These are phyloP conservation scores for Starmerella potacharoeniae DNA, from an alignment of 805 yeast species.

Conservation along the genomic window DNA sequence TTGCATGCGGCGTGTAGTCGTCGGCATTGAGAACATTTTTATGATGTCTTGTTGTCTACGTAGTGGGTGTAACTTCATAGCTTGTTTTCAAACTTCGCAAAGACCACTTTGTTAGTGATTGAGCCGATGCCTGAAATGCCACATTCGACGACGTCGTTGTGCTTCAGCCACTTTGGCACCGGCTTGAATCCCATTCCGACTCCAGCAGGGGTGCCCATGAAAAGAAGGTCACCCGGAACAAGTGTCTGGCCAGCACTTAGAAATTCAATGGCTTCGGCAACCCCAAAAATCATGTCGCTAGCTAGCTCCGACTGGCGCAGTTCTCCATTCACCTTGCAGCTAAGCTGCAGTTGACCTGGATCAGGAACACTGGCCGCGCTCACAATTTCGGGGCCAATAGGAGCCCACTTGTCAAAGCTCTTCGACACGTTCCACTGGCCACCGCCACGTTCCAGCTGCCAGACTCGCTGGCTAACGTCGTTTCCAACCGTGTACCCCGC, in stretches of 20 bases:
- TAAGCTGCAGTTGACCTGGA: constrained; percentile 30
- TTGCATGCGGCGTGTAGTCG: too few species aligned
- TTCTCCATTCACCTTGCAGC: constrained; percentile 39
- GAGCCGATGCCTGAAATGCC: constrained; percentile 36
- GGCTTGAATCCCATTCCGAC: constrained; percentile 40
- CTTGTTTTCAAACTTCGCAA: constrained; percentile 2
- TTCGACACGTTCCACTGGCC: constrained; percentile 44
- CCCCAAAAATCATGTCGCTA: constrained; percentile 39
- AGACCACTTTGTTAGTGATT: constrained; percentile 31
- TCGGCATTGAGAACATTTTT: too few species aligned
- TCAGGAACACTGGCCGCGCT: constrained; percentile 27
- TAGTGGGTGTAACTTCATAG: background rate
- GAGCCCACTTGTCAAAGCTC: constrained; percentile 47
- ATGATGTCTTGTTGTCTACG: background rate
- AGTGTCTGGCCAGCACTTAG: constrained; percentile 43
- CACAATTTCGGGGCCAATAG: constrained; percentile 45
- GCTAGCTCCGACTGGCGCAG: constrained; percentile 37
- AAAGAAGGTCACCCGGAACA: constrained; percentile 42
- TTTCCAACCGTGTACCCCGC: constrained; percentile 45
- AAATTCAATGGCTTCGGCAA: constrained; percentile 36
- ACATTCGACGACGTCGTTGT: constrained; percentile 38
- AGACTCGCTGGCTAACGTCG: constrained; percentile 46
- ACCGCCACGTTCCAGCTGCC: constrained; percentile 45
- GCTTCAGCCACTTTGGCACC: constrained; percentile 32
- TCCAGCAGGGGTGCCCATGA: constrained; percentile 49